A percentile compares a stretch with the other conserved stretches of the same genome.
These are phyloP conservation scores for Phytophthora melonis DNA, from an alignment of 352 stramenopile genomes.

Conservation along the genomic window DNA sequence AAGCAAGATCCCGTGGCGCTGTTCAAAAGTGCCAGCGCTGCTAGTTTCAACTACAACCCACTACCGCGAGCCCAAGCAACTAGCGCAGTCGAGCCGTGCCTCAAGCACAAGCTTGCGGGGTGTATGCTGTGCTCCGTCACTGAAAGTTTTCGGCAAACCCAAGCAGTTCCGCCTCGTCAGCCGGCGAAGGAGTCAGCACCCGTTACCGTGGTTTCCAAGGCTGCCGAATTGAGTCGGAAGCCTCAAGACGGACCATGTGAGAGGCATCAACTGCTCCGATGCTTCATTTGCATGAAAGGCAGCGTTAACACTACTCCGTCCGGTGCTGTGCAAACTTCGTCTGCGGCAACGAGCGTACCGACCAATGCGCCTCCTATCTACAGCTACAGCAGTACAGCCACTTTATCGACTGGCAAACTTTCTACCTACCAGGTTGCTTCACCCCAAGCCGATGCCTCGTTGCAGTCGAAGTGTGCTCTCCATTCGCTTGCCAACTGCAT, in stretches of 20 bases:
- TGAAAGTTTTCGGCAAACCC: slow-evolving; percentile 11
- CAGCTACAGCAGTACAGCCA: slow-evolving; percentile 11
- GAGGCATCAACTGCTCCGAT: slow-evolving; percentile 61
- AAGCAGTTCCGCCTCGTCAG: slow-evolving; percentile 2
- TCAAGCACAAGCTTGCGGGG: slow-evolving; percentile 67
- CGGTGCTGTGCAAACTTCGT: neutral
- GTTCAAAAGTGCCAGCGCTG: slow-evolving; percentile 16
- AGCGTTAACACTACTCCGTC: neutral
- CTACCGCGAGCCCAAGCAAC: slow-evolving; percentile 1
- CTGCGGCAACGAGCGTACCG: neutral
- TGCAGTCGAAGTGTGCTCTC: slow-evolving; percentile 50
- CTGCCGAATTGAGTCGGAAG: slow-evolving; percentile 12
- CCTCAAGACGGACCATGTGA: slow-evolving; percentile 43
- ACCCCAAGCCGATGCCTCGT: neutral
- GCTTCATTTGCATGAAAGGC: slow-evolving; percentile 68
- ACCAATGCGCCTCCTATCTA: neutral
- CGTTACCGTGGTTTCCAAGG: neutral
- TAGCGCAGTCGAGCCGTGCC: slow-evolving; percentile 26
- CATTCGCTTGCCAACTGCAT: slow-evolving; percentile 80
- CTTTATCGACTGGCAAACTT: neutral
- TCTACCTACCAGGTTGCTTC: neutral
- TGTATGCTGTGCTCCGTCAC: slow-evolving; percentile 71
- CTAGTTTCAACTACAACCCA: slow-evolving; percentile 16
- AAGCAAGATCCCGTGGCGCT: slow-evolving; percentile 19
- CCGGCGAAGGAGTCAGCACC: neutral